phyloP scores from a whole-genome alignment of 139 green algal genomes.

The Coelastrella sp. region DNA sequence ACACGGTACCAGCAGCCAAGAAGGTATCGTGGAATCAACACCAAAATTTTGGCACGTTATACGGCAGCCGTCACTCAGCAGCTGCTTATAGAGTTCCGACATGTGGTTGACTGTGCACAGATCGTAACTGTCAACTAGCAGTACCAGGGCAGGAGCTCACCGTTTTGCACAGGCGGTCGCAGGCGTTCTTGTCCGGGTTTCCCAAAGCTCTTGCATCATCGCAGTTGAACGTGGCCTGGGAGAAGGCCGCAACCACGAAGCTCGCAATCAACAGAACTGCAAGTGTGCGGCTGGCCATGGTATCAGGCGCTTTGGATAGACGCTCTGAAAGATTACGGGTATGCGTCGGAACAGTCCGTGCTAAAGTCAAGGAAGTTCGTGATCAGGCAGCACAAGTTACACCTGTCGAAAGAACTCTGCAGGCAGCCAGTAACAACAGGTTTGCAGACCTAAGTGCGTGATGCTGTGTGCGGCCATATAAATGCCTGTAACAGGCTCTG shows the following conservation, averaged over 20 bases:
- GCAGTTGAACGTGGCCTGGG: background rate
- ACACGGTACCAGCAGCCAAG: too few relatives aligned
- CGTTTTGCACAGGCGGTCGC: background rate
- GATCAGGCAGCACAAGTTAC: background rate
- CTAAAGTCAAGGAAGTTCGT: background rate
- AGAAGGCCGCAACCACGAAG: background rate
- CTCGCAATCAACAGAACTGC: background rate
- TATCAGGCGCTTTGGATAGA: background rate
- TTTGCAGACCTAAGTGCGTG: background rate
- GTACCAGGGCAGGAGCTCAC: background rate
- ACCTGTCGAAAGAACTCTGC: background rate
- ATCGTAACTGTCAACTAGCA: too few relatives aligned
- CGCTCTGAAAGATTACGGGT: background rate
- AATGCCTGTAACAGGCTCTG: too few relatives aligned
- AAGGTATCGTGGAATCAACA: too few relatives aligned
- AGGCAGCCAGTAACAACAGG: too few relatives aligned
- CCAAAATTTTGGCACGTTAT: too few relatives aligned
- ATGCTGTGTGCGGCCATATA: background rate
- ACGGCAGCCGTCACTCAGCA: too few relatives aligned
- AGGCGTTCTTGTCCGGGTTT: background rate
- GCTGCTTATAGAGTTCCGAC: too few relatives aligned
- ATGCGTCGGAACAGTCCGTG: background rate
- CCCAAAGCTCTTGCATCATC: conserved; percentile 3
- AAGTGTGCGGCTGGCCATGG: background rate
- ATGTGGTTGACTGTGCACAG: too few relatives aligned